phyloP scores from a whole-genome alignment of 306 rosid genomes.

The Boehmeria nivea region DNA sequence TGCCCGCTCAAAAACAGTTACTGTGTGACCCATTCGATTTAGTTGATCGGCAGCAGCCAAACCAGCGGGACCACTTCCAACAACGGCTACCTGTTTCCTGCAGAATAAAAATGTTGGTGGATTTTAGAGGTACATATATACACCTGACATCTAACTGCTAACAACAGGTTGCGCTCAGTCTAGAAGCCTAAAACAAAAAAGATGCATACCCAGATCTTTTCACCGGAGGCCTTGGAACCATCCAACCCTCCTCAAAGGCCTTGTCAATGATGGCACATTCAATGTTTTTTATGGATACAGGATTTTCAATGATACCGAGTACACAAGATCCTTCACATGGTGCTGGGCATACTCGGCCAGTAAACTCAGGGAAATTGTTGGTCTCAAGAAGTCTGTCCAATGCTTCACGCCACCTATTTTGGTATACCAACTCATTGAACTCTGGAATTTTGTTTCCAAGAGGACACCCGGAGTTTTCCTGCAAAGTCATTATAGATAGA shows the following conservation, averaged over 20 bases:
- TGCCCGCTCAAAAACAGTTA: conserved; percentile 57
- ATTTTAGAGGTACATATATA: too few species aligned
- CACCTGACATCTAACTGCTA: too few species aligned
- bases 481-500: conserved; percentile 21
- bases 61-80: conserved; percentile 98
- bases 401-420: conserved; percentile 96
- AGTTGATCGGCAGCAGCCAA: conserved; percentile 99
- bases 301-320: conserved; percentile 74
- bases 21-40: conserved; percentile 79
- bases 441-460: conserved; percentile 98
- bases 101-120: not conserved
- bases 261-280: conserved; percentile 98
- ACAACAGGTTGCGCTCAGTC: too few species aligned
- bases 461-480: conserved; percentile 98
- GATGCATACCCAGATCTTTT: conserved; percentile 74
- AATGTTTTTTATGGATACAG: conserved; percentile 87
- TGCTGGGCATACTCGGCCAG: conserved; percentile 98
- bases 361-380: conserved; percentile 95
- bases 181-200: not conserved
- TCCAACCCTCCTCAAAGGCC: conserved; percentile 99
- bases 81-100: conserved; percentile 83
- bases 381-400: conserved; percentile 94
- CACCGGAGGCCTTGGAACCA: conserved; percentile 88
- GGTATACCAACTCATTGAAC: conserved; percentile 89
- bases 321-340: conserved; percentile 99